Percentiles rank a stretch among this genome's conserved stretches.
Conservation (phyloP, 2,329 filamentous ascomycete species). For the Alternaria sp. region DNA sequence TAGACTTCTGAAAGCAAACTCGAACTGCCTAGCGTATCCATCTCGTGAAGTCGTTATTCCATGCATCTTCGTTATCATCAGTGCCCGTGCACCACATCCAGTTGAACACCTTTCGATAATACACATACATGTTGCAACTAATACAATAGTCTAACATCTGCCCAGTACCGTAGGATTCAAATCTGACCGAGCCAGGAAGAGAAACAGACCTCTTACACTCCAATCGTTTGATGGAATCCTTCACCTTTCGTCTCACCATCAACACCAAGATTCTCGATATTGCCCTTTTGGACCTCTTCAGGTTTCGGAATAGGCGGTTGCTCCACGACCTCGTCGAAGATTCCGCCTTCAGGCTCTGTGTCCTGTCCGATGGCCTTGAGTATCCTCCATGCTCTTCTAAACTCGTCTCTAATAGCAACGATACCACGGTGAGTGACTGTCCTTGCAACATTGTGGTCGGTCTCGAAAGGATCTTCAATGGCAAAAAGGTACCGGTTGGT, state of each 20-base stretch:
- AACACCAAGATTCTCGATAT: not conserved
- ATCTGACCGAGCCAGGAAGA: not conserved
- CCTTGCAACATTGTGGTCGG: conserved; percentile 85
- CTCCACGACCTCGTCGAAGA: conserved; percentile 48
- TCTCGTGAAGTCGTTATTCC: not conserved
- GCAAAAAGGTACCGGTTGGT: conserved; percentile 84
- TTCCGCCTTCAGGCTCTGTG: conserved; percentile 38
- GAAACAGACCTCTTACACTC: not conserved
- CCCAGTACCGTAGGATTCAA: not conserved
- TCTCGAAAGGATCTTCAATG: conserved; percentile 91
- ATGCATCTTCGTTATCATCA: not conserved
- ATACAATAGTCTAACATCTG: not conserved
- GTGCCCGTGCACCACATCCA: not conserved
- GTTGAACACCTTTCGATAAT: not conserved
- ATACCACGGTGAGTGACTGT: conserved; percentile 87
- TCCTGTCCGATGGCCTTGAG: conserved; percentile 38
- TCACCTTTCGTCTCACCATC: not conserved
- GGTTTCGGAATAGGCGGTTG: conserved; percentile 15
- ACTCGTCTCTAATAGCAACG: conserved; percentile 82
- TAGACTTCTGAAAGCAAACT: not conserved
- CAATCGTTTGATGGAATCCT: not conserved
- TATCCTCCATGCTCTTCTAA: conserved; percentile 79
- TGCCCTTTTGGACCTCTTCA: not conserved
- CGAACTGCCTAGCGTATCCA: not conserved
- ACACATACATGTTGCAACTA: not conserved